Evolutionary conservation across 2,329 filamentous ascomycete species (phyloP).

Genomic region (Alternaria brassicae): DNA sequence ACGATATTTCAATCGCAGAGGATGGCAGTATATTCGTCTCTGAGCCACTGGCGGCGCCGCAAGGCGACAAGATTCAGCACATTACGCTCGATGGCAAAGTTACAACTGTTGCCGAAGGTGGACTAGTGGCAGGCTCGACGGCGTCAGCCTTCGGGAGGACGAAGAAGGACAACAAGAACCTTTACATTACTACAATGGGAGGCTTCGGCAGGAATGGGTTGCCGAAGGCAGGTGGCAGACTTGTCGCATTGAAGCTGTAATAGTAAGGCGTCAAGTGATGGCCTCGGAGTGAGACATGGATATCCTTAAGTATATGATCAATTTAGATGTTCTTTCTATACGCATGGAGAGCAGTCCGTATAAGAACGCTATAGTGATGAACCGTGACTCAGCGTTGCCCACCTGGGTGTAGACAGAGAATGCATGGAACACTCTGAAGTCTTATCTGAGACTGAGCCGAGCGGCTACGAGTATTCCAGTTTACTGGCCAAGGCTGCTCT

Average conservation of each 20-base stretch:
- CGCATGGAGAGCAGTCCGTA: background rate
- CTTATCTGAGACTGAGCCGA: background rate
- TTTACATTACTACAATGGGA: conserved; percentile 37
- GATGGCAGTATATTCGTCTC: conserved; percentile 25
- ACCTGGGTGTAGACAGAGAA: background rate
- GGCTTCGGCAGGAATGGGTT: conserved; percentile 29
- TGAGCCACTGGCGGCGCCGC: conserved; percentile 11
- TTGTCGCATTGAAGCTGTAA: conserved; percentile 25
- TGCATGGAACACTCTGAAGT: background rate
- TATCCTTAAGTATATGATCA: background rate
- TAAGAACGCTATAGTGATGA: background rate
- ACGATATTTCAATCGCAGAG: conserved; percentile 30
- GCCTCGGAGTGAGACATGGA: background rate
- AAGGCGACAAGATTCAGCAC: conserved; percentile 18
- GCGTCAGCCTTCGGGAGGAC: conserved; percentile 24
- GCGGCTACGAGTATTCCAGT: background rate
- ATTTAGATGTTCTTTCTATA: background rate
- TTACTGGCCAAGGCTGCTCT: background rate
- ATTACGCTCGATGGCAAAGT: conserved; percentile 19
- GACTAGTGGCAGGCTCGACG: conserved; percentile 25
- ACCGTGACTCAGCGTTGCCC: background rate
- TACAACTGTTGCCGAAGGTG: conserved; percentile 12
- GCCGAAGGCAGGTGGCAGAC: conserved; percentile 30
- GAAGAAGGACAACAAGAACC: conserved; percentile 16
- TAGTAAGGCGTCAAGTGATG: background rate